A percentile compares a stretch with the other conserved stretches of the same genome.
phyloP scores from a whole-genome alignment of 176 grass and related monocot genomes.

The Oryza nivara region DNA sequence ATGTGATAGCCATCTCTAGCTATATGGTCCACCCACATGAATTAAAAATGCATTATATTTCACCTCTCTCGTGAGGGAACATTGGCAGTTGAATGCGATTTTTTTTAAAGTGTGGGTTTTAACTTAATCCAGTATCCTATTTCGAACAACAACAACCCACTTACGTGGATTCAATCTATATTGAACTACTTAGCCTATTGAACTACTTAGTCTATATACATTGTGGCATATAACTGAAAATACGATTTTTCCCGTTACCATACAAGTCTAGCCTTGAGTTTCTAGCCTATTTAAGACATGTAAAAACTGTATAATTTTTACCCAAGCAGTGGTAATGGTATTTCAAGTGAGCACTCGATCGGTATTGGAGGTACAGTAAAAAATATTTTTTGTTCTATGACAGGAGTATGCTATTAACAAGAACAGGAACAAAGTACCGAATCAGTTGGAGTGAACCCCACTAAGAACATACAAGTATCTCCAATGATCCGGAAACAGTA shows the following conservation, averaged over 20 bases:
- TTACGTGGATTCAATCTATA: too few relatives aligned
- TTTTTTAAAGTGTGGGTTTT: too few relatives aligned
- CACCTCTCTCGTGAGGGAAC: too few relatives aligned
- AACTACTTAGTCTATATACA: too few relatives aligned
- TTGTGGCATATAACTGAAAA: background rate
- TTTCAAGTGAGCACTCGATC: background rate
- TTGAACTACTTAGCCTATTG: too few relatives aligned
- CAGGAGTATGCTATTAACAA: background rate
- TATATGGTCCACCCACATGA: too few relatives aligned
- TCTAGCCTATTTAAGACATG: background rate
- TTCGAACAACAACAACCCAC: too few relatives aligned
- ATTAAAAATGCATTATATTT: too few relatives aligned
- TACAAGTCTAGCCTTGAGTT: background rate
- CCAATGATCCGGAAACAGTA: background rate
- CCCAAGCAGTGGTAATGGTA: background rate
- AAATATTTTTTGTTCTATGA: background rate
- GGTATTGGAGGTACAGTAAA: background rate
- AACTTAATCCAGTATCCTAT: too few relatives aligned
- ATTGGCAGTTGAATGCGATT: too few relatives aligned
- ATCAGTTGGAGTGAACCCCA: background rate
- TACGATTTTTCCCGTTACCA: background rate
- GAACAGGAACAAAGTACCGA: background rate
- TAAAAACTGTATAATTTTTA: background rate
- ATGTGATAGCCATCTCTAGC: too few relatives aligned
- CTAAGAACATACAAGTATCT: slow-evolving; percentile 1